Evolutionary conservation across 345 rosid genomes (phyloP).

Genomic region (Acer saccharum): DNA sequence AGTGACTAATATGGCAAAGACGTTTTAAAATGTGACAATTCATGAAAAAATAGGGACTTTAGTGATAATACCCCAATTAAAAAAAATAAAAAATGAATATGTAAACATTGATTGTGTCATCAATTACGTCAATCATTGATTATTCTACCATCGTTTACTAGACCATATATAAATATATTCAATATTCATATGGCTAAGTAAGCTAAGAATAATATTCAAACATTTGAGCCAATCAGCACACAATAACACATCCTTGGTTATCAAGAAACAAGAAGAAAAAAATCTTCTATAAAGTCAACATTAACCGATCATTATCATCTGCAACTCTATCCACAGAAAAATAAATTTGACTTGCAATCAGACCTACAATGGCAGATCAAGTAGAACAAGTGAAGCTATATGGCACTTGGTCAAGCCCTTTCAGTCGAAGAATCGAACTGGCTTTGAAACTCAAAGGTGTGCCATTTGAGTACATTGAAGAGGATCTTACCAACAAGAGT

Average conservation of each 20-base stretch:
- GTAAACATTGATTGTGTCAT: neutral
- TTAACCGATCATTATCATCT: too few species aligned
- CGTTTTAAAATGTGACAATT: too few species aligned
- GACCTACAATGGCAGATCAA: neutral
- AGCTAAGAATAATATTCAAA: neutral
- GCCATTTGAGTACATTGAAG: conserved; percentile 37
- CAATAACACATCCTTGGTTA: neutral
- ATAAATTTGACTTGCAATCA: too few species aligned
- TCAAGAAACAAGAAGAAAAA: too few species aligned
- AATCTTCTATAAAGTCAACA: too few species aligned
- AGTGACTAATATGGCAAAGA: too few species aligned
- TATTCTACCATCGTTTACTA: neutral
- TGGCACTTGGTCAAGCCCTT: conserved; percentile 42
- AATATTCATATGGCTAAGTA: too few species aligned
- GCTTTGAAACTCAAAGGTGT: conserved; percentile 46
- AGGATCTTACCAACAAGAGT: conserved; percentile 40
- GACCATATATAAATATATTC: too few species aligned
- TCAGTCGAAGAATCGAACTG: conserved; percentile 36
- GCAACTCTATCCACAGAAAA: too few species aligned
- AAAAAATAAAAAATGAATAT: too few species aligned
- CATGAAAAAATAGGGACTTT: too few species aligned
- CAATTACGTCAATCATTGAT: neutral
- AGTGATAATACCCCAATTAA: too few species aligned
- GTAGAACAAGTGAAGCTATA: conserved; percentile 33
- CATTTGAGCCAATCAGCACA: neutral